Percentiles rank a stretch among this genome's conserved stretches.
Evolutionary conservation across 2,329 filamentous ascomycete species (phyloP).

Genomic region (Colletotrichum tabaci): DNA sequence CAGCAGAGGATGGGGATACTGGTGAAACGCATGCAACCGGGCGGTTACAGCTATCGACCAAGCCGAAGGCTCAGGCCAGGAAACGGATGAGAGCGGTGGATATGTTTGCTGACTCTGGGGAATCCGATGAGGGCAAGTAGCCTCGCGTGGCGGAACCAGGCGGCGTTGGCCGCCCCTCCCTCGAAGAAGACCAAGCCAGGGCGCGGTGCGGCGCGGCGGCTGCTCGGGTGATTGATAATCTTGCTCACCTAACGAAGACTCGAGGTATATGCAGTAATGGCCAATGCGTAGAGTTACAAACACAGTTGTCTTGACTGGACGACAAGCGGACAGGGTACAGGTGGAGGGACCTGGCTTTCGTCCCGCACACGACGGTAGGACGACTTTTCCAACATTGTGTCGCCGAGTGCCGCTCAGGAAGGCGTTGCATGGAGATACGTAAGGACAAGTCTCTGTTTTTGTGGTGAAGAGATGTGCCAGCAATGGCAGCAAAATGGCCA

Average conservation of each 20-base stretch:
- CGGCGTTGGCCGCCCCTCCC: background rate
- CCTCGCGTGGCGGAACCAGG: constrained; percentile 13
- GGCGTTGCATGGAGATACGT: constrained; percentile 13
- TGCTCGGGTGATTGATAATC: constrained; percentile 24
- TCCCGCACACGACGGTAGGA: constrained; percentile 14
- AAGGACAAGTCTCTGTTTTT: background rate
- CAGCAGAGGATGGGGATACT: constrained; percentile 43
- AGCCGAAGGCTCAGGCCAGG: constrained; percentile 55
- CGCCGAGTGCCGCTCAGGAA: constrained; percentile 13
- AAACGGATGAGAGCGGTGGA: constrained; percentile 84
- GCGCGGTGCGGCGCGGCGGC: constrained; percentile 19
- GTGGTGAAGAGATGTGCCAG: constrained; percentile 5
- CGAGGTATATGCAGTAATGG: constrained; percentile 21
- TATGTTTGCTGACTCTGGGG: constrained; percentile 88
- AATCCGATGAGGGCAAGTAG: constrained; percentile 53
- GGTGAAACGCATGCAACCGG: constrained; percentile 25
- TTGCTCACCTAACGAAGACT: constrained; percentile 33
- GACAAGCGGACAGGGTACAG: constrained; percentile 19
- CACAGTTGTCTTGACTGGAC: constrained; percentile 29
- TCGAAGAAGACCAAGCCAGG: constrained; percentile 10
- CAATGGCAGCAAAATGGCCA: constrained; percentile 3
- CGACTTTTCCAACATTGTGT: background rate
- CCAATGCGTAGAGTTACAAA: constrained; percentile 27
- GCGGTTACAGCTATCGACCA: constrained; percentile 46
- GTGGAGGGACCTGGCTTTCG: constrained; percentile 30